Conservation (phyloP, 345 rosid species). For the Zanthoxylum bungeanum region DNA sequence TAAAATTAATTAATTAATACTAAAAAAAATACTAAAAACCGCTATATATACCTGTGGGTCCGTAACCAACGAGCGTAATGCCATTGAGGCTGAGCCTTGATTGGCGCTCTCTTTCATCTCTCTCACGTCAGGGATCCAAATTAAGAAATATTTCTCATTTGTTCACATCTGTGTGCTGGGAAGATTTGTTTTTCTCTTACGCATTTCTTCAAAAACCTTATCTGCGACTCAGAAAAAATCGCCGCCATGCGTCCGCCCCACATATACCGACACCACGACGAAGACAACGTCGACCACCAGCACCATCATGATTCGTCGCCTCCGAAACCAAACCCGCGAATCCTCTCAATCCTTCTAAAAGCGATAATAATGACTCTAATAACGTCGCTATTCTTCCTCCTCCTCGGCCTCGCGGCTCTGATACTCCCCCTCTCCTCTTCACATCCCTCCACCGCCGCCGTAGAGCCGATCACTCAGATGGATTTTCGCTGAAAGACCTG, state of each 20-base stretch:
- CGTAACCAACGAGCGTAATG: neutral
- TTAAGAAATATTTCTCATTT: neutral
- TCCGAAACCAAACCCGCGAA: slow-evolving; percentile 42
- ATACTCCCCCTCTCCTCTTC: slow-evolving; percentile 51
- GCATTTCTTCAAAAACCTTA: neutral
- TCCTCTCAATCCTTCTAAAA: slow-evolving; percentile 60
- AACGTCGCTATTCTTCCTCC: slow-evolving; percentile 57
- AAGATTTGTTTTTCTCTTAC: neutral
- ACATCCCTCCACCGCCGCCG: slow-evolving; percentile 37
- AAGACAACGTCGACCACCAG: neutral
- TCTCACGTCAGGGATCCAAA: neutral
- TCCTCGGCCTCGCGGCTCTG: slow-evolving; percentile 53
- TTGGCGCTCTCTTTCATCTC: neutral
- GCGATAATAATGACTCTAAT: slow-evolving; percentile 63
- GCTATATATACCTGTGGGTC: neutral
- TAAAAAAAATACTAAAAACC: neutral
- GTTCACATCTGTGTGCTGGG: neutral
- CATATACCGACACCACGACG: neutral
- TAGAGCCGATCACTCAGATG: slow-evolving; percentile 26
- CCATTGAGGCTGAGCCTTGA: neutral
- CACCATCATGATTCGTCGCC: slow-evolving; percentile 22
- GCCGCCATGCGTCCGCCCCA: slow-evolving; percentile 24
- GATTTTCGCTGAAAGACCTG: slow-evolving; percentile 46
- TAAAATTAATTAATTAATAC: neutral
- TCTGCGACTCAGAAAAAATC: neutral